Evolutionary conservation across 1,139 yeast species (phyloP), one percentile per base, ranked within the genome.

Genomic region (Kodamaea sp.): DNA sequence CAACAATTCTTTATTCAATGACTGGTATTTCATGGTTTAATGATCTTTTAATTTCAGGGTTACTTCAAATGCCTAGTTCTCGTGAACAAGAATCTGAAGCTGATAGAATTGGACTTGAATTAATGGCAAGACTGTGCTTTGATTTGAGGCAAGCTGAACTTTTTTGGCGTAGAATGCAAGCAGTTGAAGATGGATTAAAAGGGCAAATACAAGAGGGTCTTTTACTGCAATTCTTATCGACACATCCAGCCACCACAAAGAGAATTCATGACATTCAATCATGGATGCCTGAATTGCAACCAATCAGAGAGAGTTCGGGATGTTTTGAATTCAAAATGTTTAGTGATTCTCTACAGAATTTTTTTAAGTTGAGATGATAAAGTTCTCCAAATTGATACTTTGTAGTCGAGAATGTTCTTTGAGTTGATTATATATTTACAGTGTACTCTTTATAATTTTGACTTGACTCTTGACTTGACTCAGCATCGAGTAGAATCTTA

Each of bases 1-100:
- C 81, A 5, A 47, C 81, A 0, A 36, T 74, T 0, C 50, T 84
- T 38, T 43, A 66, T 61, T 22, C 71, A 53, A 26, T 57, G 50
- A 43, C 74, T 28, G 59, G 75, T 31, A 45, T 53, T 8, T 45
- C 55, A 10, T 46, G 57, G 44, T 56, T 84, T 40, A 79, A 77
- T 50, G 73, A 75, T 39, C 49, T 84, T 33, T 53, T 88, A 29
- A 65, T 85, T 20, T 73, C 74, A 25, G 74, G 89, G 0, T 59
- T 81, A 24, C 60, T 90, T 34, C 76, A 79, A 47, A 76, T 84
- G 75, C 97, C 97, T 0, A 86, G 95, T 0, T 84, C 95, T 1
- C 71, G 98, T 52, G 88, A 79, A 48, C 87, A 87, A 95, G 99
- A 92, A 61, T 77, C 89, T 0, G 98, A 92, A 58, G 98, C 98